Conservation (phyloP, 768 basidiomycete species). For the Epithele typhae region DNA sequence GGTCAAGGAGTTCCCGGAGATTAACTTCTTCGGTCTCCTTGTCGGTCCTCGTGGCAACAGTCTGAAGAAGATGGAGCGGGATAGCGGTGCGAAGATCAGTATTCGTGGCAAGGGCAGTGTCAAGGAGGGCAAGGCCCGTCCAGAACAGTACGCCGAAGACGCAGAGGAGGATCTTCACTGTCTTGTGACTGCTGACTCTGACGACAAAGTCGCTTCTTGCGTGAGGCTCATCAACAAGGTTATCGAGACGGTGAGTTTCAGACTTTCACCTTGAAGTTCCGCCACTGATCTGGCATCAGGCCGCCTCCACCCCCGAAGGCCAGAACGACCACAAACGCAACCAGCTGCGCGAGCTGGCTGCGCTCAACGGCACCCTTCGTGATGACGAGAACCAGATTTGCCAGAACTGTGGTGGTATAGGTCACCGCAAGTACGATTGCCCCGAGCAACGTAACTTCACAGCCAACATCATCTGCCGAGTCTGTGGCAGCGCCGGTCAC, state of each 20-base stretch:
- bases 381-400: constrained; percentile 99
- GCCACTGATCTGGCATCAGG: constrained; percentile 43
- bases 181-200: constrained; percentile 87
- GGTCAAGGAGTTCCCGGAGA: constrained; percentile 99
- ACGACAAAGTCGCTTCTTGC: constrained; percentile 87
- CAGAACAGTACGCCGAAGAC: constrained; percentile 92
- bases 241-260: constrained; percentile 82
- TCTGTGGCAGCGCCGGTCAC: constrained; percentile 97
- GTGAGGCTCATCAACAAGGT: constrained; percentile 96
- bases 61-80: constrained; percentile 98
- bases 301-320: constrained; percentile 97
- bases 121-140: constrained; percentile 96
- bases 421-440: constrained; percentile 98
- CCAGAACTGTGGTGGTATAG: constrained; percentile 92
- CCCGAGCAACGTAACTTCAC: constrained; percentile 98
- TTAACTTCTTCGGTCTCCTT: constrained; percentile 98
- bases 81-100: constrained; percentile 97
- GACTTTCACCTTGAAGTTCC: not conserved
- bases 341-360: constrained; percentile 95
- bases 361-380: constrained; percentile 95
- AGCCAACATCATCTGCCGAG: constrained; percentile 98
- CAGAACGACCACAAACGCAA: constrained; percentile 99
- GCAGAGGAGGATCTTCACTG: constrained; percentile 99
- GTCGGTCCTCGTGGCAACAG: constrained; percentile 99
- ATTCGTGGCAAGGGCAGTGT: constrained; percentile 98